phyloP scores from a whole-genome alignment of 2,329 filamentous ascomycete genomes.

The Aureobasidium vineae region DNA sequence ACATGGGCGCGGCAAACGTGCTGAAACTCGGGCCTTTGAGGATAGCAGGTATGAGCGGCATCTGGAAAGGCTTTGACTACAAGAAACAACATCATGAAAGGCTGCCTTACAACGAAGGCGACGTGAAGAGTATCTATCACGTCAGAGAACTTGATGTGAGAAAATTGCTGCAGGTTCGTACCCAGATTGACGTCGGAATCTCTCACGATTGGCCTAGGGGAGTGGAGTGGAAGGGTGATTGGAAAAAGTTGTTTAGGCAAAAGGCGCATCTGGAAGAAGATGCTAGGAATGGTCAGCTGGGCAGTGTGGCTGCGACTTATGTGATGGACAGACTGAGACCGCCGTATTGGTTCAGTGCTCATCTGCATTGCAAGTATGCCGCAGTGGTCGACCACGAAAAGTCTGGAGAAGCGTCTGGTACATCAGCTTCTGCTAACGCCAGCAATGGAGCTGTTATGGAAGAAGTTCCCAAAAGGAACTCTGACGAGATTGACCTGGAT shows the following conservation, averaged over 20 bases:
- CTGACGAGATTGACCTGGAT: conserved; percentile 63
- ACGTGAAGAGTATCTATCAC: conserved; percentile 83
- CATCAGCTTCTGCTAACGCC: background rate
- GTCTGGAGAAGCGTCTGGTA: background rate
- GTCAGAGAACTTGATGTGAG: conserved; percentile 86
- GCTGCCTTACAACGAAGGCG: conserved; percentile 74
- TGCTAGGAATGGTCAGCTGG: conserved; percentile 70
- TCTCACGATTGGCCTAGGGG: conserved; percentile 94
- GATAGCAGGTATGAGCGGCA: conserved; percentile 87
- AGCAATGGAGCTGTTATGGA: background rate
- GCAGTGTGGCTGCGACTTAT: conserved; percentile 74
- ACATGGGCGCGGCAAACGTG: conserved; percentile 89
- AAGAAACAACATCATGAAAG: conserved; percentile 79
- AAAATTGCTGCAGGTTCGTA: conserved; percentile 79
- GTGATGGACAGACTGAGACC: conserved; percentile 81
- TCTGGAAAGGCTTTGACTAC: conserved; percentile 92
- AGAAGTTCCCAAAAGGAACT: conserved; percentile 48
- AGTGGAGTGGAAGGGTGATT: conserved; percentile 76
- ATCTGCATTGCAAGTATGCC: conserved; percentile 84
- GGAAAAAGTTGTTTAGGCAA: conserved; percentile 62
- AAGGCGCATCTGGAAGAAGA: conserved; percentile 77
- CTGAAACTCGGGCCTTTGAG: conserved; percentile 78
- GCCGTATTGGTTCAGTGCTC: conserved; percentile 83
- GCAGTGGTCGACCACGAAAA: conserved; percentile 57
- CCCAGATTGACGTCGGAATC: conserved; percentile 84